These are phyloP conservation scores for Neurospora tetrasperma DNA, from an alignment of 495 filamentous ascomycete genomes.

Conservation along the genomic window DNA sequence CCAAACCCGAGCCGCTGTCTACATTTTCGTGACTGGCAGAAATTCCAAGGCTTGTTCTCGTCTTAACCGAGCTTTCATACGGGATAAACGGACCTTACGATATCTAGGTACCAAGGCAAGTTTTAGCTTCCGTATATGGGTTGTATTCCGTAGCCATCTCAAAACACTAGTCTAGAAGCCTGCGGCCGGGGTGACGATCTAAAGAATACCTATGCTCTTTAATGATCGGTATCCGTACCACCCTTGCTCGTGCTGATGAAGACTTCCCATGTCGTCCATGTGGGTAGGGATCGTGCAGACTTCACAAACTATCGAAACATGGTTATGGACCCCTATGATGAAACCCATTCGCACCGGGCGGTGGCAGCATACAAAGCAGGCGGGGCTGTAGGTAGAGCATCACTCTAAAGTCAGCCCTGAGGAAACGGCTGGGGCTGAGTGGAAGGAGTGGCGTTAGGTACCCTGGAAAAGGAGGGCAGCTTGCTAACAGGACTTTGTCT, in stretches of 20 bases:
- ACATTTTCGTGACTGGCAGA: neutral
- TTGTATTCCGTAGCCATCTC: neutral
- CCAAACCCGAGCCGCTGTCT: neutral
- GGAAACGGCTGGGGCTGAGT: neutral
- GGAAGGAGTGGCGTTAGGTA: neutral
- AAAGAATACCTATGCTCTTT: neutral
- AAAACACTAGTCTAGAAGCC: neutral
- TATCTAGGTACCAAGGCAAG: neutral
- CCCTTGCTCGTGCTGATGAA: neutral
- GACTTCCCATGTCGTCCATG: neutral
- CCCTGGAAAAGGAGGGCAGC: neutral
- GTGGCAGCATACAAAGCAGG: neutral
- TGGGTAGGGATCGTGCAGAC: neutral
- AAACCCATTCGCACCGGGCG: neutral
- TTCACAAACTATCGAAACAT: neutral
- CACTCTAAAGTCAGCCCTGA: neutral
- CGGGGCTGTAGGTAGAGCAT: neutral
- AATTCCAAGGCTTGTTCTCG: neutral
- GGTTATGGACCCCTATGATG: neutral
- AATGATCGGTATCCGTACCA: neutral
- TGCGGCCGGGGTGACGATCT: neutral
- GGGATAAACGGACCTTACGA: neutral
- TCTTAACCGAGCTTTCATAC: neutral
- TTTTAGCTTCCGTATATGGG: neutral
- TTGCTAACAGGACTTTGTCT: neutral